phyloP scores from a whole-genome alignment of 495 filamentous ascomycete genomes.

The Xylaria venustula region DNA sequence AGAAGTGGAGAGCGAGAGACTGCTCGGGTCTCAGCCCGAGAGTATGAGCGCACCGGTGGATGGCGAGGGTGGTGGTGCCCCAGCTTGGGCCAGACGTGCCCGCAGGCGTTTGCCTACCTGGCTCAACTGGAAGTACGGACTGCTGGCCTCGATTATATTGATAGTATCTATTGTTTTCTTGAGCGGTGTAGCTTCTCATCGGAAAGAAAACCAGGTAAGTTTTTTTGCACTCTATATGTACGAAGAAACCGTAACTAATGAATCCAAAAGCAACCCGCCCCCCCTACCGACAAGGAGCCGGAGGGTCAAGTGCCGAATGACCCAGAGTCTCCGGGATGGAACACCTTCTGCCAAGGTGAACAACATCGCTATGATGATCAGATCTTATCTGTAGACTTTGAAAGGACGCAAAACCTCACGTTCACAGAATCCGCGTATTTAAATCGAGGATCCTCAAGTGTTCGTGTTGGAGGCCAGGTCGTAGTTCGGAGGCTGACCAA shows the following conservation, averaged over 20 bases:
- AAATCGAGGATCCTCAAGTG: constrained; percentile 14
- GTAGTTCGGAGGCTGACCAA: constrained; percentile 34
- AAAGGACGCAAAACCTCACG: constrained; percentile 24
- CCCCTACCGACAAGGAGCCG: constrained; percentile 11
- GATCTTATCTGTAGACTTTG: constrained; percentile 31
- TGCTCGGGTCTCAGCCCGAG: constrained; percentile 37
- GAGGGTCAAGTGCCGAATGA: neutral
- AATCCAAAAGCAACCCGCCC: constrained; percentile 11
- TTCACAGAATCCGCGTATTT: constrained; percentile 21
- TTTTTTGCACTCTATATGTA: neutral
- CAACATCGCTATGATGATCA: constrained; percentile 30
- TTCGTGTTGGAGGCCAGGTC: constrained; percentile 39
- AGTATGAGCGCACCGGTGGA: constrained; percentile 37
- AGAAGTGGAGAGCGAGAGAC: constrained; percentile 33
- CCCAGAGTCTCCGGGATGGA: constrained; percentile 8
- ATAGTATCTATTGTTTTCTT: constrained; percentile 30
- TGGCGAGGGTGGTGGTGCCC: constrained; percentile 13
- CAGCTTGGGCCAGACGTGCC: constrained; percentile 34
- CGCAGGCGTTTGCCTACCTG: constrained; percentile 24
- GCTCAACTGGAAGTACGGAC: constrained; percentile 21
- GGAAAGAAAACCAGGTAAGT: neutral
- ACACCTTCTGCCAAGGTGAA: constrained; percentile 28
- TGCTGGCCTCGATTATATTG: constrained; percentile 29
- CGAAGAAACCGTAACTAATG: constrained; percentile 1
- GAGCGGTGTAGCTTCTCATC: constrained; percentile 12